phyloP scores from a whole-genome alignment of 345 rosid genomes.

The Isatis tinctoria region DNA sequence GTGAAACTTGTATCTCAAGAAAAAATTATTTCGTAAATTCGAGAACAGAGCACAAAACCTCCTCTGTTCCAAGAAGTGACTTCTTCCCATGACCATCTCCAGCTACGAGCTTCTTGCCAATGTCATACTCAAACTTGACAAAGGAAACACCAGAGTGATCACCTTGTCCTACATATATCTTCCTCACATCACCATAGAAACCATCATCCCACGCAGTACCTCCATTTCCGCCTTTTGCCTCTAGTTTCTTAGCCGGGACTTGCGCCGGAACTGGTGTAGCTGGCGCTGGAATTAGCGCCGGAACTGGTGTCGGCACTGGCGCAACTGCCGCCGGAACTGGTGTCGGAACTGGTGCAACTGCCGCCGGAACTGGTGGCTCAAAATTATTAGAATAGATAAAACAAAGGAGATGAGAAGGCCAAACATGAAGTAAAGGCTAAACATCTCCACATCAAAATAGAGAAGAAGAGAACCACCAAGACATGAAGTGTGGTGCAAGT shows the following conservation, averaged over 20 bases:
- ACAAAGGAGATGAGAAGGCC: no score
- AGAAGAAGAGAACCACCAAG: no score
- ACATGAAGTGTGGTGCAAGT: no score
- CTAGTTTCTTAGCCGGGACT: neutral
- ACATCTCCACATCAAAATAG: no score
- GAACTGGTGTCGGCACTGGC: neutral
- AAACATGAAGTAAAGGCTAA: no score
- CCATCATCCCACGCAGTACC: conserved; percentile 23
- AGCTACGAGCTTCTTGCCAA: neutral
- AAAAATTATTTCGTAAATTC: neutral
- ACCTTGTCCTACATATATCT: conserved; percentile 5
- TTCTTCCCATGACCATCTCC: conserved; percentile 12
- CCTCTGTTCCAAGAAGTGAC: conserved; percentile 4
- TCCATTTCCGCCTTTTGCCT: conserved; percentile 8
- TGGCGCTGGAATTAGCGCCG: neutral
- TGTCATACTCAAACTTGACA: conserved; percentile 4
- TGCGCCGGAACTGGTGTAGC: neutral
- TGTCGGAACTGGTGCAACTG: neutral
- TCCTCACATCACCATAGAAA: neutral
- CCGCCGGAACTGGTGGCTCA: no score
- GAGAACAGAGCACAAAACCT: neutral
- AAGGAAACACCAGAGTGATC: neutral
- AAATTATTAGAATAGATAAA: no score
- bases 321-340: neutral
- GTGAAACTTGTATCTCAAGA: neutral